Base-by-base conservation (phyloP, 164 flowering plant species). In the Cinnamomum micranthum region DNA sequence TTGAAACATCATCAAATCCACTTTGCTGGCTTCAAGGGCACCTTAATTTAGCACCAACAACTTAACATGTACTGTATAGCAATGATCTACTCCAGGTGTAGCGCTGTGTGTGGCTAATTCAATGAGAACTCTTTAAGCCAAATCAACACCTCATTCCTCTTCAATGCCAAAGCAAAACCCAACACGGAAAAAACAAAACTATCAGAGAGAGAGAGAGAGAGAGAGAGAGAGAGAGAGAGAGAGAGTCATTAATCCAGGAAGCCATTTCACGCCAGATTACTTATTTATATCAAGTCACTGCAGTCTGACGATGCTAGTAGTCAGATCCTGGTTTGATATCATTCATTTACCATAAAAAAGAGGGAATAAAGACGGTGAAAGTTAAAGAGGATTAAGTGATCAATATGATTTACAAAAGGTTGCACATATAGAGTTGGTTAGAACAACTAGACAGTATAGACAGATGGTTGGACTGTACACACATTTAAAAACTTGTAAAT, bases 51-150 rank as follows among this genome's bases (percentile, higher is more conserved):
- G 60, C 17, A 55, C 60, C 60, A 55, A 13, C 60, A 15, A 55
- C 20, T 1, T 55, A 15, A 55, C 47, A 6, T 41, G 47, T 9
- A 55, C n/a, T 17, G 60, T 4, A 55, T 6, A 15, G 60, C 19
- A 55, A 55, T 19, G n/a, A 55, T 55, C 60, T 55, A 20, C 60
- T 55, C 60, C 60, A 55, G 4, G 60, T 13, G 60, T 55, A 14
- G 17, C 60, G 12, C 20, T 13, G 67, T 24, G 55, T 20, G 72
- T 6, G 27, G 4, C 78, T 80, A 88, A 17, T 86, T 88, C 86
- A 89, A 50, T 6, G 78, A 27, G 77, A 89, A 93, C 19, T 86
- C 91, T 68, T 93, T 88, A 31, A 85, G 83, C 87, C 86, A 85
- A 76, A 85, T 81, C 77, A 85, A 75, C 76, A 81, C 87, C 71